Percentiles rank a stretch among this genome's conserved stretches.
Conservation (phyloP, 306 rosid genomes). For the Astragalus glycyphyllos region DNA sequence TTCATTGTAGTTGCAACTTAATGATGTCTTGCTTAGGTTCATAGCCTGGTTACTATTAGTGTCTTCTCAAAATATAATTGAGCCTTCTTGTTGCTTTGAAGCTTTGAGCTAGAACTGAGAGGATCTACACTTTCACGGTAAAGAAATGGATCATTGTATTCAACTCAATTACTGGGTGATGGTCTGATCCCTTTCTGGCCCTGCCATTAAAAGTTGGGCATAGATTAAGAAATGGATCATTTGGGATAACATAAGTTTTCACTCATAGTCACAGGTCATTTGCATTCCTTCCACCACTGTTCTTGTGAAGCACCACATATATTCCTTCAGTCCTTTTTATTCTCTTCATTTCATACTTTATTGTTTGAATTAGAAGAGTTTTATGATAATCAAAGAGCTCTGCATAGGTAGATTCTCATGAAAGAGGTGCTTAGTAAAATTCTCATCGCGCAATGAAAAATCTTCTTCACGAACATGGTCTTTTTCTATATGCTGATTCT, state of each 20-base stretch:
- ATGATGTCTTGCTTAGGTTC: background rate
- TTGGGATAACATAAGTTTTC: background rate
- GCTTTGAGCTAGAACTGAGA: background rate
- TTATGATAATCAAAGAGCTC: background rate
- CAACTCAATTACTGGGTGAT: background rate
- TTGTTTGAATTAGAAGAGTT: background rate
- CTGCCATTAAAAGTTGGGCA: no score
- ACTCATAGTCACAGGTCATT: background rate
- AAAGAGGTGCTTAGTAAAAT: background rate
- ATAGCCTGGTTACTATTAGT: background rate
- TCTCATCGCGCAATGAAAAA: background rate
- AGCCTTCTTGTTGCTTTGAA: background rate
- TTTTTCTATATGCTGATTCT: background rate
- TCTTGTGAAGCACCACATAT: background rate
- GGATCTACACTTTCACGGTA: background rate
- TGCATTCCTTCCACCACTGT: background rate
- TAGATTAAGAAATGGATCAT: background rate
- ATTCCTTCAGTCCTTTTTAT: background rate
- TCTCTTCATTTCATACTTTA: background rate
- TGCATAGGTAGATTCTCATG: background rate
- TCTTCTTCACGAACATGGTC: slow-evolving; percentile 2
- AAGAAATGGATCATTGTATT: background rate
- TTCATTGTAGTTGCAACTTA: background rate
- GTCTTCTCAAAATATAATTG: background rate
- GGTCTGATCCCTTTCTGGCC: no score